Base-by-base conservation (phyloP, 768 basidiomycete genomes). In the Boletus rufocinnamomeus region DNA sequence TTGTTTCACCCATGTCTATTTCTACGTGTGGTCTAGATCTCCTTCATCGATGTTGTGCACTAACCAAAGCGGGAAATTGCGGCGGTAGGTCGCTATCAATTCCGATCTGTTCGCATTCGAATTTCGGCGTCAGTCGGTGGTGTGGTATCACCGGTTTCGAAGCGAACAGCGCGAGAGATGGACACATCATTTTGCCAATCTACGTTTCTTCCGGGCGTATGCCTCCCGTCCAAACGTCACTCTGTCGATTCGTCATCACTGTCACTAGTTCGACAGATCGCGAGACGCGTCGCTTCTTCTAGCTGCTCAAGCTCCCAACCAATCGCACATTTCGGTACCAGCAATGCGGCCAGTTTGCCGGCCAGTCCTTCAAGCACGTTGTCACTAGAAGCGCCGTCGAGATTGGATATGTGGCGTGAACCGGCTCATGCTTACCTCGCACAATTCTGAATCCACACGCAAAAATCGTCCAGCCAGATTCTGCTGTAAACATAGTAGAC, bases 401-500 rank as follows among this genome's bases (percentile, higher is more conserved):
- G 57, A 47, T 23, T 54, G 51, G 32, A 37, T 34, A 50, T 25
- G 47, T 52, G 35, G 28, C 51, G 19, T 27, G 16, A 49, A 45
- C 17, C 27, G n/a, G 45, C 21, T 17, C 25, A 57, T 38, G n/a
- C 84, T 60, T 64, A 93, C 91, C 80, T 84, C n/a, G 88, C 85
- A 63, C 78, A 78, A 10, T 81, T 76, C 64, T 91, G 87, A 37
- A 82, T 76, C 92, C 92, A 93, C n/a, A 86, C 82, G 63, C 88
- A 89, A 64, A 90, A 87, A 67, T 93, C 92, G 61, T 92, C 87
- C 45, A 93, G 63, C 92, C 92, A 95, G 35, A 93, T 82, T 70
- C 91, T 91, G 72, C 83, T 87, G 71, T 92, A 94, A n/a, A 92
- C 79, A 70, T 92, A 93, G 73, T 94, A 95, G 11, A 89, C 86